phyloP scores from a whole-genome alignment of 2,329 filamentous ascomycete species.

The Aspergillus phoenicis region DNA sequence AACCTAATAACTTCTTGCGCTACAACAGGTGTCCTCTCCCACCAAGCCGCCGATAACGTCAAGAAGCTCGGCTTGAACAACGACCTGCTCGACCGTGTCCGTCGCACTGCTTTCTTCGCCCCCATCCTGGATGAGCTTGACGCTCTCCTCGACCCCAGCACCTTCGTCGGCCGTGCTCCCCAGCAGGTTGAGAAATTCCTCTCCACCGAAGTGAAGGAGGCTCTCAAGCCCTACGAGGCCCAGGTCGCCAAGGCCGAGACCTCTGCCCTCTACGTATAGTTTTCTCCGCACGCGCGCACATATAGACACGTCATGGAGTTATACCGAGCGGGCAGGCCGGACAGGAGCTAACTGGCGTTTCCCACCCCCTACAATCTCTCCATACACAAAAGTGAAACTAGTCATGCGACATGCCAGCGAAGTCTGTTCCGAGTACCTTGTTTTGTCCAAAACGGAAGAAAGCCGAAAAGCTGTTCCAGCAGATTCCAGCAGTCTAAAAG shows the following conservation, averaged over 20 bases:
- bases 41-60: conserved; percentile 71
- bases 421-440: not conserved
- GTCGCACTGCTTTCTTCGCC: conserved; percentile 70
- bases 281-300: not conserved
- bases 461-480: not conserved
- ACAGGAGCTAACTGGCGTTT: not conserved
- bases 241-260: conserved; percentile 40
- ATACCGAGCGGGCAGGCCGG: not conserved
- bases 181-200: conserved; percentile 59
- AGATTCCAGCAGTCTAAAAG: not conserved
- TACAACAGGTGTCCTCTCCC: conserved; percentile 63
- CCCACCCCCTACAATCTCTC: too few species aligned
- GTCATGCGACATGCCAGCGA: not conserved
- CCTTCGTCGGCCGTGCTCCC: conserved; percentile 59
- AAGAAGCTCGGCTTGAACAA: conserved; percentile 75
- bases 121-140: conserved; percentile 71
- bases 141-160: conserved; percentile 64
- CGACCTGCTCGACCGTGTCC: conserved; percentile 79
- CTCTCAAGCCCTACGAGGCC: conserved; percentile 51
- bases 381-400: not conserved
- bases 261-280: conserved; percentile 45
- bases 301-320: not conserved
- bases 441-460: not conserved
- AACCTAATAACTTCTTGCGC: conserved; percentile 19
- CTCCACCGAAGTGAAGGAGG: conserved; percentile 51